Evolutionary conservation across 2,329 filamentous ascomycete genomes (phyloP).

Genomic region (Xylariales sp.): DNA sequence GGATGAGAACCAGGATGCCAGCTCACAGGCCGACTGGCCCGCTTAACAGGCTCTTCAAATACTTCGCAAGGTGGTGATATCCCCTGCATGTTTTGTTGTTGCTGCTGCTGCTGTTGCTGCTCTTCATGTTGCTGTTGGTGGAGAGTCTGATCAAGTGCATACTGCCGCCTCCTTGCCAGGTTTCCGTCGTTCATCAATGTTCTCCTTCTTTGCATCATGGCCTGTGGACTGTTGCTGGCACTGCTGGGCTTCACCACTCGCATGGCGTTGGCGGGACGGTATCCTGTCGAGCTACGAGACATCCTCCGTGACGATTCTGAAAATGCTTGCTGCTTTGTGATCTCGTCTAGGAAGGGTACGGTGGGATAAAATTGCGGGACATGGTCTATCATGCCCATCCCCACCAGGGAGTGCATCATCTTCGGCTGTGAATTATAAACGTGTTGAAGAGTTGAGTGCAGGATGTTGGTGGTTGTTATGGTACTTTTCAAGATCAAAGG

Average conservation of each 20-base stretch:
- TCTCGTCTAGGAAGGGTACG: slow-evolving; percentile 45
- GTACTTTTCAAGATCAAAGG: too few species aligned
- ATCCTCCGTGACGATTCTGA: slow-evolving; percentile 42
- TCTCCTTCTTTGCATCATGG: slow-evolving; percentile 47
- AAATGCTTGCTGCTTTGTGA: slow-evolving; percentile 45
- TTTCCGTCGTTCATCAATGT: slow-evolving; percentile 50
- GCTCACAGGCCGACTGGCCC: slow-evolving; percentile 59
- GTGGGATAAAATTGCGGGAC: slow-evolving; percentile 27
- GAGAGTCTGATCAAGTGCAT: slow-evolving; percentile 38
- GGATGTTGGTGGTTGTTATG: slow-evolving; percentile 3
- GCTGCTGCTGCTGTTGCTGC: too few species aligned
- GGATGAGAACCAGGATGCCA: slow-evolving; percentile 67
- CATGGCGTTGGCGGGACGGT: slow-evolving; percentile 46
- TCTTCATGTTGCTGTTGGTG: slow-evolving; percentile 33
- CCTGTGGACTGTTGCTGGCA: slow-evolving; percentile 64
- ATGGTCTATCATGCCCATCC: slow-evolving; percentile 24
- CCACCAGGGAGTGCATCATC: slow-evolving; percentile 30
- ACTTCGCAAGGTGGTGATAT: slow-evolving; percentile 17
- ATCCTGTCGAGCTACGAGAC: slow-evolving; percentile 46
- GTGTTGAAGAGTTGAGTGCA: slow-evolving; percentile 5
- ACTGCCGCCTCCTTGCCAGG: slow-evolving; percentile 41
- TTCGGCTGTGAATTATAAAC: slow-evolving; percentile 13
- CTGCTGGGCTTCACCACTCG: slow-evolving; percentile 62
- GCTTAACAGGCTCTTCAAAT: slow-evolving; percentile 28
- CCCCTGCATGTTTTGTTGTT: too few species aligned